A percentile compares a stretch with the other conserved stretches of the same genome.
phyloP scores from a whole-genome alignment of 768 basidiomycete species.

The Crassisporium funariophilum region DNA sequence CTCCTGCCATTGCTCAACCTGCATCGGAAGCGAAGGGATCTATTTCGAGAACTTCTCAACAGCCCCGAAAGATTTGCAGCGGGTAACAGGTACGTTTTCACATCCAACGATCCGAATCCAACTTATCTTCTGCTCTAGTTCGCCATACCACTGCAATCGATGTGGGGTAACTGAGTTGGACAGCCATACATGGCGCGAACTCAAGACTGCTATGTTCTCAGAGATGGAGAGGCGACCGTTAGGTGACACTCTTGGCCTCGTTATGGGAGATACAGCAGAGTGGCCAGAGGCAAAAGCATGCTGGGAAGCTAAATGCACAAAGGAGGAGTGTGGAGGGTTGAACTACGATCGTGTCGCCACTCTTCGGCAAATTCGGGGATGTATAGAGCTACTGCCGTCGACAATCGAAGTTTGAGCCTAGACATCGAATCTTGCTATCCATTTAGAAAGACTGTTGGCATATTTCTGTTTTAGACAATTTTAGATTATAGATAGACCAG shows the following conservation, averaged over 20 bases:
- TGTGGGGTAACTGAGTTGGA: slow-evolving; percentile 56
- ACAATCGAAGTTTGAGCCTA: slow-evolving; percentile 30
- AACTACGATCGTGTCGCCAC: slow-evolving; percentile 65
- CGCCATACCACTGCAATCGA: slow-evolving; percentile 48
- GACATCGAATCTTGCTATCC: too few relatives aligned
- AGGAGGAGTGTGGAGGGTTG: slow-evolving; percentile 49
- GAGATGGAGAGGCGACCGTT: slow-evolving; percentile 64
- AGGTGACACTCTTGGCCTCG: slow-evolving; percentile 53
- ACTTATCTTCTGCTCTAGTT: slow-evolving; percentile 24
- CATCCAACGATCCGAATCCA: too few relatives aligned
- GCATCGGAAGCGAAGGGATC: slow-evolving; percentile 56
- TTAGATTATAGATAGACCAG: too few relatives aligned
- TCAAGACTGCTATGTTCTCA: slow-evolving; percentile 55
- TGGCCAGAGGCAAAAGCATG: slow-evolving; percentile 64
- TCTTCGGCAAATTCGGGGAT: slow-evolving; percentile 56
- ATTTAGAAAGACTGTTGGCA: neutral
- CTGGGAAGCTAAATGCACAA: slow-evolving; percentile 62
- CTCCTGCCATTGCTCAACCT: slow-evolving; percentile 57
- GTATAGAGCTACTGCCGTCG: slow-evolving; percentile 54
- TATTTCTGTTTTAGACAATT: too few relatives aligned
- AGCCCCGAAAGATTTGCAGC: slow-evolving; percentile 62
- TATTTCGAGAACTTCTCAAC: slow-evolving; percentile 51
- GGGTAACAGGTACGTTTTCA: slow-evolving; percentile 47
- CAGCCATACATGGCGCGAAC: slow-evolving; percentile 62
- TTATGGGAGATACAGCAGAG: slow-evolving; percentile 45